Evolutionary conservation across 345 rosid species (phyloP).

Genomic region (Moricandia moricandioides): DNA sequence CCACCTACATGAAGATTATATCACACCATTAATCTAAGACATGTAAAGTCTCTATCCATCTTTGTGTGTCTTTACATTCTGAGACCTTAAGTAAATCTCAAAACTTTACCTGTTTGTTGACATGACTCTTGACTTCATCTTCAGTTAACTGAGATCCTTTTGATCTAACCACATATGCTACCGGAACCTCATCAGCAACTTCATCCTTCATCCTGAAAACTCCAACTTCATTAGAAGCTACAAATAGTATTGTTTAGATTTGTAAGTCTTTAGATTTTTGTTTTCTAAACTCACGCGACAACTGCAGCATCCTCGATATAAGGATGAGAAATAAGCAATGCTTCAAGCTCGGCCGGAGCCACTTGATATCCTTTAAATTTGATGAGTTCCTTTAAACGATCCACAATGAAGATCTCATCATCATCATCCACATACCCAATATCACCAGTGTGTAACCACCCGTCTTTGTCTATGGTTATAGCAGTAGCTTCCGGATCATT

Average conservation of each 20-base stretch:
- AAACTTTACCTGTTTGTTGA: conserved; percentile 65
- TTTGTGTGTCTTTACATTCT: conserved; percentile 26
- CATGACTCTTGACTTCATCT: conserved; percentile 9
- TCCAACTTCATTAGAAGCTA: neutral
- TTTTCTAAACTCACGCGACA: neutral
- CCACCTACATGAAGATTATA: conserved; percentile 45
- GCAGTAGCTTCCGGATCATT: neutral
- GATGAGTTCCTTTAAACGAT: neutral
- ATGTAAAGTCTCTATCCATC: neutral
- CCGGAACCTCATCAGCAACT: neutral
- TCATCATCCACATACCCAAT: neutral
- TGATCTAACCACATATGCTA: neutral
- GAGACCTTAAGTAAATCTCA: neutral
- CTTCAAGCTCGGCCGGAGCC: neutral
- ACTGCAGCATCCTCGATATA: neutral
- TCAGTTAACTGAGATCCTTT: neutral
- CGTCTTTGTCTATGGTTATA: neutral
- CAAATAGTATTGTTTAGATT: neutral
- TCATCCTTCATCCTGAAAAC: conserved; percentile 65
- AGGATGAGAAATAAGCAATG: neutral
- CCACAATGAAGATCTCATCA: neutral
- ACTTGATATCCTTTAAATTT: neutral
- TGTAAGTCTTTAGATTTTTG: neutral
- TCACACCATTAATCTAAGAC: neutral
- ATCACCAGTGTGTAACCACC: neutral